phyloP scores from a whole-genome alignment of 345 rosid genomes.

The Anacardium occidentale region DNA sequence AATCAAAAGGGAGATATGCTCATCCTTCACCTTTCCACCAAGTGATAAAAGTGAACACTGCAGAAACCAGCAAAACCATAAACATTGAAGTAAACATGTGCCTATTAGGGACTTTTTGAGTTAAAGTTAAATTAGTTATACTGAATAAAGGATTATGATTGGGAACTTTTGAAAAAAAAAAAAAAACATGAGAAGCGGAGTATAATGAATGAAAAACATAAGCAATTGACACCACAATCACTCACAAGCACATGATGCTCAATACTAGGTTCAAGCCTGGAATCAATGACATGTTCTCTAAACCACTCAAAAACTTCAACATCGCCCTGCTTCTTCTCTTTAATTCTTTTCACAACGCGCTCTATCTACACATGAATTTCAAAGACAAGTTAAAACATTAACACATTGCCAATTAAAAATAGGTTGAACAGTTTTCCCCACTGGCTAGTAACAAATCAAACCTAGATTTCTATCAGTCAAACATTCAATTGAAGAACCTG shows the following conservation, averaged over 20 bases:
- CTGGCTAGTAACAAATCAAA: background rate
- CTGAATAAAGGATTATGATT: background rate
- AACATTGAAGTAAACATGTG: background rate
- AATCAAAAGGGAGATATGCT: constrained; percentile 66
- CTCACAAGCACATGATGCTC: constrained; percentile 77
- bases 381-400: background rate
- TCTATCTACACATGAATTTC: constrained; percentile 42
- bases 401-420: background rate
- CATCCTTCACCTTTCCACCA: constrained; percentile 77
- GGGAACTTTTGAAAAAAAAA: no score
- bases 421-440: background rate
- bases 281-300: constrained; percentile 63
- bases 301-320: constrained; percentile 75
- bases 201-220: constrained; percentile 6
- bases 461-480: background rate
- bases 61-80: constrained; percentile 17
- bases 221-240: constrained; percentile 18
- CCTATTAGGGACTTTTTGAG: background rate
- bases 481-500: constrained; percentile 47
- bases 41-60: constrained; percentile 69
- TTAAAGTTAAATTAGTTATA: background rate
- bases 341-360: constrained; percentile 57
- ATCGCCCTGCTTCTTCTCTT: constrained; percentile 53
- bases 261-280: constrained; percentile 73
- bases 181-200: no score